Base-by-base conservation (phyloP, 306 rosid species). In the Gastrolobium bilobum region DNA sequence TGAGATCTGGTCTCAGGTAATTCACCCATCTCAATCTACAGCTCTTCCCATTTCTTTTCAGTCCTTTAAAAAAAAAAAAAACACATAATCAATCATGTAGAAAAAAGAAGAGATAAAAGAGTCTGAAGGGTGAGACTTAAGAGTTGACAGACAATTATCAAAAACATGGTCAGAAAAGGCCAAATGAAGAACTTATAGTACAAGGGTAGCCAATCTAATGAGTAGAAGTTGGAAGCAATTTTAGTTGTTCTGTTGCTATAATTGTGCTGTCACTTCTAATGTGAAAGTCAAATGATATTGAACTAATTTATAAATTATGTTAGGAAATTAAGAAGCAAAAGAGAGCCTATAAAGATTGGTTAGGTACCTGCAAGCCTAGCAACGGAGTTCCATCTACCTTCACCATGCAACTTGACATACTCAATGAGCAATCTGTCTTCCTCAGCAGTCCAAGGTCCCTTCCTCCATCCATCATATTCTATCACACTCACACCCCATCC, bases 361-460 rank as follows among this genome's bases (percentile, higher is more conserved):
- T 46, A 14, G 14, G 65, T 20, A 94, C 99, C 99, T 81, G 96
- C 85, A 86, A 91, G 96, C 57, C 91, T 90, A 59, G 98, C 84
- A 15, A 95, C 98, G 73, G 98, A 95, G 83, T 91, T 95, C 99
- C 99, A 95, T 88, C 99, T 87, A 6, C 99, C 99, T 85, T 95
- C 99, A 65, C 99, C 99, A 83, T 93, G 93, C 10, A 89, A 33
- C 68, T 86, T 85, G 53, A 95, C 98, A 91, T 95, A 93, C 53
- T 95, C 87, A 81, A 86, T 86, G 20, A 95, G 97, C 85, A 93
- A 79, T 71, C 89, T 81, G 83, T 95, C 98, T 75, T 95, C 99
- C 61, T 93, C 97, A 78, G 92, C 78, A 84, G 98, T 95, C 99
- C 99, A 95, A 66, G 99, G 99, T 14, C 99, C 99, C 84, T 95